Conservation (phyloP, 306 rosid genomes). For the Sesbania bispinosa region DNA sequence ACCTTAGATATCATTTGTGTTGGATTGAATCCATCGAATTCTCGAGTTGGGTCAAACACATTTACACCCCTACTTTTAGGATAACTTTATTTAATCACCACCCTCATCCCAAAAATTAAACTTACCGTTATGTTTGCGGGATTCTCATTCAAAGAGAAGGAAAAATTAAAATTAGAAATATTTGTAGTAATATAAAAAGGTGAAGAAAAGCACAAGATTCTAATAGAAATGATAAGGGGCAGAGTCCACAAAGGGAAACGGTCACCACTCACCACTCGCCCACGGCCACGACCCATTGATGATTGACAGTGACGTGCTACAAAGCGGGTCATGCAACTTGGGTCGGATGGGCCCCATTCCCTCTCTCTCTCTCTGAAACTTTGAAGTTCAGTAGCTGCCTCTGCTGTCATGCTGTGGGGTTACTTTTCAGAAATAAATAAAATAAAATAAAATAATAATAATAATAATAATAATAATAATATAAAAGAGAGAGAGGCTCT, state of each 20-base stretch:
- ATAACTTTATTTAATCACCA: too few species aligned
- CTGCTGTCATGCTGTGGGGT: not conserved
- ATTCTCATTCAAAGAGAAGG: too few species aligned
- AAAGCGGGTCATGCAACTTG: constrained; percentile 4
- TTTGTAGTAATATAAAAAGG: not conserved
- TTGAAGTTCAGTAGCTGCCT: not conserved
- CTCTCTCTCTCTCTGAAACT: not conserved
- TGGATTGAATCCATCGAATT: too few species aligned
- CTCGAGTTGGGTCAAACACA: too few species aligned
- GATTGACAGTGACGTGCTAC: constrained; percentile 12
- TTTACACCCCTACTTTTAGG: too few species aligned
- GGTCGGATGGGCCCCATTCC: not conserved
- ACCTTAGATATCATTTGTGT: too few species aligned
- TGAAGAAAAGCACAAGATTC: not conserved
- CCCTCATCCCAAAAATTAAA: too few species aligned
- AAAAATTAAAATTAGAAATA: not conserved
- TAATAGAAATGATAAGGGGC: not conserved
- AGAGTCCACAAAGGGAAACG: not conserved
- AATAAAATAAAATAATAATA: too few species aligned
- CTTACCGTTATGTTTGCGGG: too few species aligned
- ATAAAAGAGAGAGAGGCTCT: not conserved
- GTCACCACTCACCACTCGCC: not conserved
- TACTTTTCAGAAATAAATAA: not conserved
- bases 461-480: not conserved
- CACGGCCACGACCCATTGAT: not conserved